Evolutionary conservation across 2,329 filamentous ascomycete genomes (phyloP).

Genomic region (Macrophomina pseudophaseolina): DNA sequence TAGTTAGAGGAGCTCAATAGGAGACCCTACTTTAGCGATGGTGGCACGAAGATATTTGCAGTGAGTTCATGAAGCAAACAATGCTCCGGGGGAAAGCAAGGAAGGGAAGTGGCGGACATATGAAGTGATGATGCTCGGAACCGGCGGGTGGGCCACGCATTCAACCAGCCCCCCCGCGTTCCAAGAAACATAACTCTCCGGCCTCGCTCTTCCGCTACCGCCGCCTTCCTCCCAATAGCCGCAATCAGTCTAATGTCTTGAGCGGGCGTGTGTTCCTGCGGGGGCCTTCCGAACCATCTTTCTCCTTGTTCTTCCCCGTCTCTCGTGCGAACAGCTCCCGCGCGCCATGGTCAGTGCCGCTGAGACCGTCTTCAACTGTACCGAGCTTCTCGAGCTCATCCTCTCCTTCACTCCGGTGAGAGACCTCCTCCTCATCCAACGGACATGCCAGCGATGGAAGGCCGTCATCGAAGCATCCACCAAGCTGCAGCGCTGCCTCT

Average conservation of each 20-base stretch:
- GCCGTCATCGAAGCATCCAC: background rate
- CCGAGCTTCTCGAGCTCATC: slow-evolving; percentile 16
- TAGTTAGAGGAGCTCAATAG: background rate
- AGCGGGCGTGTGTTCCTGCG: background rate
- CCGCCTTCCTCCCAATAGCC: background rate
- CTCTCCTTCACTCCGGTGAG: background rate
- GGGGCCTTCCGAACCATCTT: background rate
- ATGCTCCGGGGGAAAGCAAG: background rate
- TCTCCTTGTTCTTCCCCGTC: background rate
- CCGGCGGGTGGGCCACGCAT: background rate
- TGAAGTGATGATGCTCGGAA: background rate
- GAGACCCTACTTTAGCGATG: background rate
- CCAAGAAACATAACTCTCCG: too few relatives aligned
- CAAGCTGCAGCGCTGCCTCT: slow-evolving; percentile 14
- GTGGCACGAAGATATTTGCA: background rate
- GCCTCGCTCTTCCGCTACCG: background rate
- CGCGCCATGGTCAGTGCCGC: background rate
- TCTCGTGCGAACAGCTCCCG: background rate
- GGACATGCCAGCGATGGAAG: background rate
- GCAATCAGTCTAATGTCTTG: background rate
- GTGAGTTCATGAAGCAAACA: background rate
- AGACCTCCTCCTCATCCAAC: background rate
- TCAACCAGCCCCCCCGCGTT: too few relatives aligned
- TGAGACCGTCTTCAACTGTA: background rate
- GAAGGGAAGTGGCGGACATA: background rate